These are phyloP conservation scores for Rugonectria rugulosa DNA, from an alignment of 2,329 filamentous ascomycete species.

Conservation along the genomic window DNA sequence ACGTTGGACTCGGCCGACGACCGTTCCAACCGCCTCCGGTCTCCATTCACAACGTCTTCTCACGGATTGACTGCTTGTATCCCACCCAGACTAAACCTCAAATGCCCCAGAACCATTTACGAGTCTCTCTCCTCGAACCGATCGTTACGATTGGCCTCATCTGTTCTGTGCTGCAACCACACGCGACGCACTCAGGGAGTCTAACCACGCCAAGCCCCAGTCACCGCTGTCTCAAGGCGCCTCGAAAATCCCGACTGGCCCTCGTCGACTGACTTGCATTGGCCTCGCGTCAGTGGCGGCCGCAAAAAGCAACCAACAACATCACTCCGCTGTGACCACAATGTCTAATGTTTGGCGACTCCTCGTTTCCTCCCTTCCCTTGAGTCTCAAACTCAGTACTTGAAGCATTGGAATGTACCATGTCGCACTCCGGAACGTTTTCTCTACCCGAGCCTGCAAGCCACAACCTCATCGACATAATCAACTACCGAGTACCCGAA, in stretches of 20 bases:
- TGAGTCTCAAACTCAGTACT: slow-evolving; percentile 17
- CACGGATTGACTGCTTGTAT: neutral
- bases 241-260: slow-evolving; percentile 16
- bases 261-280: slow-evolving; percentile 31
- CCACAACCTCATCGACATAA: slow-evolving; percentile 4
- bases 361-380: slow-evolving; percentile 11
- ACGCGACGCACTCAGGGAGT: slow-evolving; percentile 17
- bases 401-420: neutral
- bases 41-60: neutral
- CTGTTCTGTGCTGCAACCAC: slow-evolving; percentile 20
- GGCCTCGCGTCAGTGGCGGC: slow-evolving; percentile 36
- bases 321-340: slow-evolving; percentile 20
- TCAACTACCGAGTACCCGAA: slow-evolving; percentile 10
- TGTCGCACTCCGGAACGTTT: neutral
- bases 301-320: slow-evolving; percentile 35
- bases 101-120: slow-evolving; percentile 3
- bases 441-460: neutral
- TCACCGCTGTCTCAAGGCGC: slow-evolving; percentile 7
- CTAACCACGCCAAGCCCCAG: slow-evolving; percentile 7
- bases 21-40: neutral
- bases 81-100: neutral
- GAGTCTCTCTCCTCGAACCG: slow-evolving; percentile 5
- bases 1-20: slow-evolving; percentile 19
- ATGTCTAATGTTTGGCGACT: slow-evolving; percentile 9
- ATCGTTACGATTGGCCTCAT: slow-evolving; percentile 4